These are phyloP conservation scores for Mesembryanthemum crystallinum DNA, from an alignment of 148 eudicot genomes.

Conservation along the genomic window DNA sequence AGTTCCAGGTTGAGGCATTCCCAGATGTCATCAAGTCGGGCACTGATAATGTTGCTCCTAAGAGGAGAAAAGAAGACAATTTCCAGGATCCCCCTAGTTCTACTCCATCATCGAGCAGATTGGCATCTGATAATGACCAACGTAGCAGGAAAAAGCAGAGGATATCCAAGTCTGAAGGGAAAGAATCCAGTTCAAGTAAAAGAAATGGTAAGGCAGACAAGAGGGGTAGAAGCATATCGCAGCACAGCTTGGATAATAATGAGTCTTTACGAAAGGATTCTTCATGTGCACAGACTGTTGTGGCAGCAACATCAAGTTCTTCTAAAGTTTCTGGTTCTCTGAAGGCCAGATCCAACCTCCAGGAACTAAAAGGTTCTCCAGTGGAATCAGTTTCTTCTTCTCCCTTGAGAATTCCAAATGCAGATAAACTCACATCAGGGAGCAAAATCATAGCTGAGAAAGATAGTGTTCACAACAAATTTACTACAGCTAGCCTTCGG, in stretches of 20 bases:
- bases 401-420: slow-evolving; percentile 56
- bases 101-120: slow-evolving; percentile 36
- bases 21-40: slow-evolving; percentile 36
- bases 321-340: slow-evolving; percentile 84
- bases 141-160: slow-evolving; percentile 61
- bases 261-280: slow-evolving; percentile 47
- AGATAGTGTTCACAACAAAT: slow-evolving; percentile 34
- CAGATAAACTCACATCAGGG: slow-evolving; percentile 38
- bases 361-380: slow-evolving; percentile 82
- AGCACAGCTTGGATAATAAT: slow-evolving; percentile 26
- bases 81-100: slow-evolving; percentile 27
- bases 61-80: slow-evolving; percentile 60
- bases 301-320: slow-evolving; percentile 91
- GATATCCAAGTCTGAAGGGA: slow-evolving; percentile 54
- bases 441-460: slow-evolving; percentile 32
- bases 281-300: slow-evolving; percentile 37
- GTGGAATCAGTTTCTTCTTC: slow-evolving; percentile 97
- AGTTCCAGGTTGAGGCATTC: slow-evolving; percentile 27
- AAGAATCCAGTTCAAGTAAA: slow-evolving; percentile 49
- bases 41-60: slow-evolving; percentile 34
- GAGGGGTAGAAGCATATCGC: slow-evolving; percentile 38
- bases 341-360: slow-evolving; percentile 43
- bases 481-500: slow-evolving; percentile 32
- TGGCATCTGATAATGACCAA: slow-evolving; percentile 41
- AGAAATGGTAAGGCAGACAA: slow-evolving; percentile 43